These are phyloP conservation scores for Pseudocercospora macadamiae DNA, from an alignment of 2,329 filamentous ascomycete genomes.

Conservation along the genomic window DNA sequence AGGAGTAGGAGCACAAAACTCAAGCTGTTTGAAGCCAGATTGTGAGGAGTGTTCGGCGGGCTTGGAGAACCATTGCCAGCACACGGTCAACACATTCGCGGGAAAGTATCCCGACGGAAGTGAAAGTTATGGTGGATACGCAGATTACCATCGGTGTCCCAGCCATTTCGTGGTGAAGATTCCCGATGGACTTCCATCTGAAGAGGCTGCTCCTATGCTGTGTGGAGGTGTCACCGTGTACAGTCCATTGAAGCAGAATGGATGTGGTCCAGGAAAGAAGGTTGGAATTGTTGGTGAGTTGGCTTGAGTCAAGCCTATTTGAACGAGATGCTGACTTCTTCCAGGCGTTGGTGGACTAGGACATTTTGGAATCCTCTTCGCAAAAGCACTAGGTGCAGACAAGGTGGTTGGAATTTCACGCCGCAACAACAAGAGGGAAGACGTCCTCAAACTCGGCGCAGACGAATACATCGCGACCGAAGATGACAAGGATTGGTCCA, in stretches of 20 bases:
- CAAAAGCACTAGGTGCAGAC: slow-evolving; percentile 70
- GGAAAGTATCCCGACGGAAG: slow-evolving; percentile 34
- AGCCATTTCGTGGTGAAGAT: slow-evolving; percentile 63
- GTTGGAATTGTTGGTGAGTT: slow-evolving; percentile 68
- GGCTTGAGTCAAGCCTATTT: slow-evolving; percentile 50
- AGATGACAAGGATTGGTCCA: slow-evolving; percentile 63
- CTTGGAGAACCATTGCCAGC: slow-evolving; percentile 34
- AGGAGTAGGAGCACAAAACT: slow-evolving; percentile 56
- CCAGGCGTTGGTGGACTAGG: slow-evolving; percentile 38
- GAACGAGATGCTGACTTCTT: slow-evolving; percentile 51
- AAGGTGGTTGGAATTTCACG: slow-evolving; percentile 67
- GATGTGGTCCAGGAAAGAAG: slow-evolving; percentile 68
- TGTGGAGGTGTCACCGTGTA: slow-evolving; percentile 78
- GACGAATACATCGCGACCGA: slow-evolving; percentile 61
- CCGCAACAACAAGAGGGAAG: slow-evolving; percentile 59
- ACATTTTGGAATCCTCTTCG: slow-evolving; percentile 72
- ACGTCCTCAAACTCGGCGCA: slow-evolving; percentile 66
- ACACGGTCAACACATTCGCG: slow-evolving; percentile 37
- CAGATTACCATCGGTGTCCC: slow-evolving; percentile 53
- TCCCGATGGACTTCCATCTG: slow-evolving; percentile 52
- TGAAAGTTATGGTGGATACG: slow-evolving; percentile 67
- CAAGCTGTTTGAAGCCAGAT: slow-evolving; percentile 49
- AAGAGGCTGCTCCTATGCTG: slow-evolving; percentile 68
- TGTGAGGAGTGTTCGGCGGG: slow-evolving; percentile 59
- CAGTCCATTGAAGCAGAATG: slow-evolving; percentile 67